phyloP scores from a whole-genome alignment of 345 rosid species.

The Eucalyptus decipiens region DNA sequence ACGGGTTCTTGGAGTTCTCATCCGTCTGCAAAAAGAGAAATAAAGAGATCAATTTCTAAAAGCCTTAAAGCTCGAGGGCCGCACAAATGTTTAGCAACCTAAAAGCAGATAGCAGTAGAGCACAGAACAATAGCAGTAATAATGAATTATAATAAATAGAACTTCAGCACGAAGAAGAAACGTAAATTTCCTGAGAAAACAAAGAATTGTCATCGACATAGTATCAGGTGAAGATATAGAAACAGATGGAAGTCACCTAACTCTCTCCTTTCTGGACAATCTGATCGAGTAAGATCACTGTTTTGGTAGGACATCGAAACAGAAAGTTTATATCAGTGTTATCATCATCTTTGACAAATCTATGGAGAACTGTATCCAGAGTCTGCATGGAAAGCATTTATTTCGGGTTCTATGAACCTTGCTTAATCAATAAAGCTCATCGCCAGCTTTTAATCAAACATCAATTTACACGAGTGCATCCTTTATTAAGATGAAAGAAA shows the following conservation, averaged over 20 bases:
- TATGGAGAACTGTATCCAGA: neutral
- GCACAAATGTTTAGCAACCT: neutral
- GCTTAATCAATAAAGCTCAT: neutral
- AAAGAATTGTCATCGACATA: neutral
- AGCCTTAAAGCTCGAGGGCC: neutral
- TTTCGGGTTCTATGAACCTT: neutral
- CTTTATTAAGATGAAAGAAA: neutral
- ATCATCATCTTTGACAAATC: neutral
- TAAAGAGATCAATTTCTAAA: neutral
- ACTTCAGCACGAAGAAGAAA: neutral
- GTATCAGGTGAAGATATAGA: neutral
- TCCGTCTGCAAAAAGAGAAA: neutral
- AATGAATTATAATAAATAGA: neutral
- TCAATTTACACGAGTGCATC: neutral
- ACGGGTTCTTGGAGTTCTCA: slow-evolving; percentile 18
- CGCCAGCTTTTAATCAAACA: neutral
- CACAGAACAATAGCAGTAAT: neutral
- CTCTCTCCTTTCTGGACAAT: neutral
- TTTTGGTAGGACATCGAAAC: neutral
- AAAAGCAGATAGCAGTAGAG: neutral
- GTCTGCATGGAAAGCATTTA: neutral
- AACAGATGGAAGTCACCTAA: neutral
- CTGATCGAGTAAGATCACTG: neutral
- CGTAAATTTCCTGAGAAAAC: neutral
- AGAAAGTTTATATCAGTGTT: neutral